Evolutionary conservation across 1,284 basidiomycete genomes (phyloP), one percentile per base, ranked within the genome.

Genomic region (Ceratobasidium sp.): DNA sequence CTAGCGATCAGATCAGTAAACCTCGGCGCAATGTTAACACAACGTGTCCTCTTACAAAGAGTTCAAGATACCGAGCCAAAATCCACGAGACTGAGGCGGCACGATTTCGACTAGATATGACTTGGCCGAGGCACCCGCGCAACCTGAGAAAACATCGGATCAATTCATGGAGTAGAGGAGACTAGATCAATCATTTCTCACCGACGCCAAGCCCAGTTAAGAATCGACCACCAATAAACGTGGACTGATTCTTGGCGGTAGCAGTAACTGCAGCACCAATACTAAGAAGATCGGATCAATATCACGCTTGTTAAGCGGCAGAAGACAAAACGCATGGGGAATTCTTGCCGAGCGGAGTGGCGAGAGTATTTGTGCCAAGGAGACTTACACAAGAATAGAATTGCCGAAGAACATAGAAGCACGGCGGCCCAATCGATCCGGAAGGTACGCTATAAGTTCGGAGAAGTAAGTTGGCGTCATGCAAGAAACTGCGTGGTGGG

Each of bases 381-480:
- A 45, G 11, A 82, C 86, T 74, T 78, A 87, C 87, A 88, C 83
- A 37, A 89, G 80, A 61, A 88, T 80, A 6, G 83, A 66, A 78
- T 89, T 89, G 13, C 86, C 88, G 63, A 85, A 82, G 78, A 87
- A 87, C 89, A 89, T 89, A 11, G 86, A 84, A 79, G 85, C 86
- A 31, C 88, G 85, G 66, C 89, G 86, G 0, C 89, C 89, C 77
- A 88, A 85, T 77, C 81, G 84, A 81, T 89, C 89, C 10, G 88
- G 87, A 15, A 89, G 80, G 80, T 85, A 86, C 3, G 85, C 85
- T 86, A 58, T 63, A 68, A 26, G 39, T 47, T 65, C 45, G 63
- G 45, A 39, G 63, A 65, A 45, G 39, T 15, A 13, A 39, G 63
- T 31, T 15, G 49, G 39, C 28, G 63, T 10, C 11, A 33, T 45